Evolutionary conservation across 2,329 filamentous ascomycete species (phyloP).

Genomic region (Trichoderma cornu-damae): DNA sequence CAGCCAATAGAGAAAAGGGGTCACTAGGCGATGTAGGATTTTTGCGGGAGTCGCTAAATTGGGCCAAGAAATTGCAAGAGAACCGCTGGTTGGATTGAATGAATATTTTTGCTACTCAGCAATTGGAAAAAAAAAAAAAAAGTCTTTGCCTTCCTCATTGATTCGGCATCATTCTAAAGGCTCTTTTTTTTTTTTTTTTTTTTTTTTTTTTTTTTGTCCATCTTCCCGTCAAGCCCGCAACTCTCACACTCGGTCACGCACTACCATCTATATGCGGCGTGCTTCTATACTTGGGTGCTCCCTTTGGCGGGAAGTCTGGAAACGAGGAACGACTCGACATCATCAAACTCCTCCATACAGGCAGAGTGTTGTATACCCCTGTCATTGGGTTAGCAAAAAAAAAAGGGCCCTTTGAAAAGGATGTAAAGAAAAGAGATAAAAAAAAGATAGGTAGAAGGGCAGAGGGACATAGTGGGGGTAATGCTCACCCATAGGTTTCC

Average conservation of each 20-base stretch:
- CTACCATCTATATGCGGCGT: slow-evolving; percentile 6
- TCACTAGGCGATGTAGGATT: not conserved
- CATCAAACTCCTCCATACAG: slow-evolving; percentile 71
- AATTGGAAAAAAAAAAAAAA: not conserved
- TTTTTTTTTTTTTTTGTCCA: too few relatives aligned
- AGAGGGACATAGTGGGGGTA: not conserved
- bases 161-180: not conserved
- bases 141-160: not conserved
- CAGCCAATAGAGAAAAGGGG: not conserved
- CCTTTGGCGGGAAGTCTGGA: slow-evolving; percentile 39
- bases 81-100: not conserved
- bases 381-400: not conserved
- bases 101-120: not conserved
- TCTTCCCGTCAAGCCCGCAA: not conserved
- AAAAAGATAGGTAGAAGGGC: not conserved
- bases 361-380: slow-evolving; percentile 73
- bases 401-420: too few relatives aligned
- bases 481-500: slow-evolving; percentile 64
- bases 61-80: slow-evolving; percentile 1
- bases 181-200: too few relatives aligned
- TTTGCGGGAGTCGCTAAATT: slow-evolving; percentile 6
- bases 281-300: not conserved
- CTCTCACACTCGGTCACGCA: not conserved
- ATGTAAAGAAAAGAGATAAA: not conserved
- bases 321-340: slow-evolving; percentile 61